Evolutionary conservation across 139 green algal species (phyloP).

Genomic region (Tetradesmus obliquus): DNA sequence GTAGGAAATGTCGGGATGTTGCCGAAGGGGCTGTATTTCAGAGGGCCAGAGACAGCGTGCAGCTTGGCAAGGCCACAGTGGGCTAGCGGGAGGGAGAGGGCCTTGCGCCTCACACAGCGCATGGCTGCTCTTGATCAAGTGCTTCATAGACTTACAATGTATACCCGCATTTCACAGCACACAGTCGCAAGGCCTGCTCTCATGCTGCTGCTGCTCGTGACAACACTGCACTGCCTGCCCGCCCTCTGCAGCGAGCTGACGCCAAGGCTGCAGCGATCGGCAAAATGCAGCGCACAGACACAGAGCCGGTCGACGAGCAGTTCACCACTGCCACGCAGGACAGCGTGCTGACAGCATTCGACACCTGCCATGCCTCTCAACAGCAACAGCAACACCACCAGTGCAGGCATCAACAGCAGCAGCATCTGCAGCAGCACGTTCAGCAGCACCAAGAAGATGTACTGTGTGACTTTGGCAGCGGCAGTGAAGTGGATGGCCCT

Average conservation of each 20-base stretch:
- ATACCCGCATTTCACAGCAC: too few species aligned
- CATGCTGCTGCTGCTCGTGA: background rate
- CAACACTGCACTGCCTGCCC: background rate
- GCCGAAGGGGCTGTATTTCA: background rate
- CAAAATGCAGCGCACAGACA: slow-evolving; percentile 47
- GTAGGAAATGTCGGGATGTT: background rate
- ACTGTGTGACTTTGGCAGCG: background rate
- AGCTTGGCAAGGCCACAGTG: background rate
- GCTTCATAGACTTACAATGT: background rate
- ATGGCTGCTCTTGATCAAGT: background rate
- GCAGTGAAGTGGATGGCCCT: slow-evolving; percentile 34
- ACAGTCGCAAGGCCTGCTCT: background rate
- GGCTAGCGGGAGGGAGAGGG: background rate
- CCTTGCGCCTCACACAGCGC: background rate
- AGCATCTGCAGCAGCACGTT: background rate
- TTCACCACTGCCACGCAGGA: slow-evolving; percentile 6
- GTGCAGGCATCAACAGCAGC: slow-evolving; percentile 6
- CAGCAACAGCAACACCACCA: background rate
- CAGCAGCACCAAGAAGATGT: background rate
- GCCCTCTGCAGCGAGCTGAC: slow-evolving; percentile 14
- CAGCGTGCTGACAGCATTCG: slow-evolving; percentile 23
- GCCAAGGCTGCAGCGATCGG: slow-evolving; percentile 2
- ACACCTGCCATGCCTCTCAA: background rate
- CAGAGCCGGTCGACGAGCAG: slow-evolving; percentile 16
- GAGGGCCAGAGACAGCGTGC: background rate